phyloP scores from a whole-genome alignment of 768 basidiomycete species.

The Cyclocybe cylindracea region DNA sequence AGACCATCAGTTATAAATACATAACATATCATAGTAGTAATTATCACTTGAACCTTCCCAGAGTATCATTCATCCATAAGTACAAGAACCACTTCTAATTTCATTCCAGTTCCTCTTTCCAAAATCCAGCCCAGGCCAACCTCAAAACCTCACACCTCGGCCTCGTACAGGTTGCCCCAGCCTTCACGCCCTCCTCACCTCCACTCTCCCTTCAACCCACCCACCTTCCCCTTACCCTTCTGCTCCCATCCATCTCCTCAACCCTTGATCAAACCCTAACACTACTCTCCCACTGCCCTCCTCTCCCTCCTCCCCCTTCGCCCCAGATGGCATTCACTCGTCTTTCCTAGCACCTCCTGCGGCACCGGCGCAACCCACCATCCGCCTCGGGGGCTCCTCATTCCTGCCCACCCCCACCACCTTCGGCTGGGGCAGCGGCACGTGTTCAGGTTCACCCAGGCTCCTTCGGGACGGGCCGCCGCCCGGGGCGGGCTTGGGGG shows the following conservation, averaged over 20 bases:
- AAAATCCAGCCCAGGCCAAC: no score
- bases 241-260: slow-evolving; percentile 47
- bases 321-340: slow-evolving; percentile 35
- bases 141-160: slow-evolving; percentile 13
- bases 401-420: no score
- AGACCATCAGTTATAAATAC: no score
- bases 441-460: slow-evolving; percentile 63
- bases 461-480: slow-evolving; percentile 55
- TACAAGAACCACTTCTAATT: no score
- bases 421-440: slow-evolving; percentile 42
- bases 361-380: slow-evolving; percentile 55
- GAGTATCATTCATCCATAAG: no score
- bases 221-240: slow-evolving; percentile 21
- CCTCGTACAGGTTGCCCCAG: background rate
- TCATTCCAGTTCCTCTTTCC: no score
- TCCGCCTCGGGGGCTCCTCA: no score
- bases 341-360: slow-evolving; percentile 12
- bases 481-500: slow-evolving; percentile 47
- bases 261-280: slow-evolving; percentile 69
- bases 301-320: slow-evolving; percentile 55
- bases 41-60: no score
- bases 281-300: slow-evolving; percentile 67
- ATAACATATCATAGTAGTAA: no score
- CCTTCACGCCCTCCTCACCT: slow-evolving; percentile 21
- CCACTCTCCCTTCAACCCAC: slow-evolving; percentile 36